phyloP scores from a whole-genome alignment of 768 basidiomycete species.

The Rhodotorula kratochvilovae region DNA sequence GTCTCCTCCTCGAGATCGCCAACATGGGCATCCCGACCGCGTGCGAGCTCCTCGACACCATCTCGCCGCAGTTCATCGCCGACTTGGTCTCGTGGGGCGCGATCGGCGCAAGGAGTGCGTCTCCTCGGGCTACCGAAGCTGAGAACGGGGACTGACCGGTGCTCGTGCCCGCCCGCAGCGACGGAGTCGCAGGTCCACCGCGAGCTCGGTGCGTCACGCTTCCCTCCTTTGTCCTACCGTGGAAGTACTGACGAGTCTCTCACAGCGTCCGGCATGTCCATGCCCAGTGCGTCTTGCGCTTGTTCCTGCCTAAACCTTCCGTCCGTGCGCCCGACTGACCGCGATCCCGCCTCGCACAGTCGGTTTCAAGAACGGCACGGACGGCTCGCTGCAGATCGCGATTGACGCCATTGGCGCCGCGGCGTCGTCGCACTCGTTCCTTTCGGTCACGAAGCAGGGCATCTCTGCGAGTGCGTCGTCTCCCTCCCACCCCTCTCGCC shows the following conservation, averaged over 20 bases:
- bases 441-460: constrained; percentile 95
- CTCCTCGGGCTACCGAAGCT: constrained; percentile 20
- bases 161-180: constrained; percentile 43
- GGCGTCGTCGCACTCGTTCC: constrained; percentile 83
- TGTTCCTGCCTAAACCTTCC: neutral
- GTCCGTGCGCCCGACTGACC: constrained; percentile 48
- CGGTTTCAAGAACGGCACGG: constrained; percentile 98
- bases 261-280: constrained; percentile 40
- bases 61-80: constrained; percentile 75
- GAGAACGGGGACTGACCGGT: neutral
- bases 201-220: constrained; percentile 54
- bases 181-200: constrained; percentile 89
- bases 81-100: constrained; percentile 94
- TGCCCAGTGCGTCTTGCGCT: constrained; percentile 15
- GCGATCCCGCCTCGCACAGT: constrained; percentile 86
- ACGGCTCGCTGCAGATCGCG: constrained; percentile 72
- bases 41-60: constrained; percentile 79
- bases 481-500: neutral
- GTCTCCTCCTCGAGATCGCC: constrained; percentile 74
- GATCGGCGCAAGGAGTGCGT: constrained; percentile 58
- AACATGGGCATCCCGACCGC: constrained; percentile 79
- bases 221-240: neutral
- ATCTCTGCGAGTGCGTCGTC: constrained; percentile 61
- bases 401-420: constrained; percentile 94
- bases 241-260: neutral